Base-by-base conservation (phyloP, 257 asterid species). In the Dorcoceras hygrometricum region DNA sequence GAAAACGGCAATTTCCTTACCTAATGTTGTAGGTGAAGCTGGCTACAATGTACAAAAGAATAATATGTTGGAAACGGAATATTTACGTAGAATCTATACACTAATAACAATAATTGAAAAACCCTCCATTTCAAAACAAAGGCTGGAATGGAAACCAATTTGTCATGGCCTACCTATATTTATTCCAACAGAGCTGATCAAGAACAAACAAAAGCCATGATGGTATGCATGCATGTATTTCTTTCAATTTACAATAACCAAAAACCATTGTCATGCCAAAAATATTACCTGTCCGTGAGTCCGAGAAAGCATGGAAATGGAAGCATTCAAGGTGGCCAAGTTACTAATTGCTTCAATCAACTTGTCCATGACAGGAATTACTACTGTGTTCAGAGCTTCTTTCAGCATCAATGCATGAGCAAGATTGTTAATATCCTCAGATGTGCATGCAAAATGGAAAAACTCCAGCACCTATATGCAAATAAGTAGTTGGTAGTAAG, bases 1-100 rank as follows among this genome's bases (percentile, higher is more conserved):
- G 67, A 82, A 85, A 10, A 80, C 74, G 22, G 88, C 83, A 86
- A 85, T 80, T 77, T 85, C 91, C 82, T 85, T 85, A 71, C 91
- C 91, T 53, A 85, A 24, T 2, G 91, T 85, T 46, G 88, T 82
- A 2, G 91, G 91, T 29, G 88, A 78, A 60, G 91, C 91, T 51
- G 91, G 77, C 88, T 82, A 55, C 62, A 81, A 29, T 59, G n/a
- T 31, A 58, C 3, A 63, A 62, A 58, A 58, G 20, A 23, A 16
- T 39, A 18, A 67, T 46, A 58, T 54, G 56, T 67, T 32, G 31
- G 31, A 39, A 22, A 28, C 26, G 64, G 32, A 63, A 65, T 54
- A 23, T 57, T 24, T 23, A 23, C 19, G 19, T 39, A 39, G 51
- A 34, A 34, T 39, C 51, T 39, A 39, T 39, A 39, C 51, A 39